Evolutionary conservation across 208 protist genomes (phyloP).

Genomic region (Crithidia expoeki): DNA sequence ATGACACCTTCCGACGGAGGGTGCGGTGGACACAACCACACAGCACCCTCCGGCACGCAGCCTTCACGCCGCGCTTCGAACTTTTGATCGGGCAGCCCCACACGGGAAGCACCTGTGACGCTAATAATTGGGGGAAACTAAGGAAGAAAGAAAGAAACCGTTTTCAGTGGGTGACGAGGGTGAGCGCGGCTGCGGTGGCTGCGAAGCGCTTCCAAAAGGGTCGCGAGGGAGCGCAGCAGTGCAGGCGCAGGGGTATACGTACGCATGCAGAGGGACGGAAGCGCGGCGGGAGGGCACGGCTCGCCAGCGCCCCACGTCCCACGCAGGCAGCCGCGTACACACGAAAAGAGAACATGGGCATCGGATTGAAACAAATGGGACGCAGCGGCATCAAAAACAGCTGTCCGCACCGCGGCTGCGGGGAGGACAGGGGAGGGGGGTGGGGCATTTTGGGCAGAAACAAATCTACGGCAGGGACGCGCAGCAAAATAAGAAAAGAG

Average conservation of each 20-base stretch:
- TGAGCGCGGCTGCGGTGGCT: neutral
- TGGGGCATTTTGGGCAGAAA: neutral
- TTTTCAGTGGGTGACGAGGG: neutral
- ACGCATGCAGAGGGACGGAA: neutral
- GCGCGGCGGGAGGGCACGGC: neutral
- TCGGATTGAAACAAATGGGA: neutral
- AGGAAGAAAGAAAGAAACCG: neutral
- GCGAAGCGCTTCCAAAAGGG: neutral
- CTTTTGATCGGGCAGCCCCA: neutral
- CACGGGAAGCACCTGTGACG: neutral
- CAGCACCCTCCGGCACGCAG: neutral
- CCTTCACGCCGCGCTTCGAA: neutral
- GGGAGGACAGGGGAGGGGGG: neutral
- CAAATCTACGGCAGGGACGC: neutral
- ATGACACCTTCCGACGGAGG: neutral
- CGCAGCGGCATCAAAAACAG: neutral
- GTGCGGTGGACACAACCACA: neutral
- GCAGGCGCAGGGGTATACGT: no score
- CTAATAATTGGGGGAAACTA: neutral
- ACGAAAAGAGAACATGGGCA: neutral
- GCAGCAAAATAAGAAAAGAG: constrained; percentile 12
- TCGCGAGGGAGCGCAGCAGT: constrained; percentile 1
- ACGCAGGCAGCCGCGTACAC: neutral
- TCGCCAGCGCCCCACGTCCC: neutral
- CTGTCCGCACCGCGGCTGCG: neutral